These are phyloP conservation scores for Pleoardoris graminearum DNA, from an alignment of 2,329 filamentous ascomycete species.

Conservation along the genomic window DNA sequence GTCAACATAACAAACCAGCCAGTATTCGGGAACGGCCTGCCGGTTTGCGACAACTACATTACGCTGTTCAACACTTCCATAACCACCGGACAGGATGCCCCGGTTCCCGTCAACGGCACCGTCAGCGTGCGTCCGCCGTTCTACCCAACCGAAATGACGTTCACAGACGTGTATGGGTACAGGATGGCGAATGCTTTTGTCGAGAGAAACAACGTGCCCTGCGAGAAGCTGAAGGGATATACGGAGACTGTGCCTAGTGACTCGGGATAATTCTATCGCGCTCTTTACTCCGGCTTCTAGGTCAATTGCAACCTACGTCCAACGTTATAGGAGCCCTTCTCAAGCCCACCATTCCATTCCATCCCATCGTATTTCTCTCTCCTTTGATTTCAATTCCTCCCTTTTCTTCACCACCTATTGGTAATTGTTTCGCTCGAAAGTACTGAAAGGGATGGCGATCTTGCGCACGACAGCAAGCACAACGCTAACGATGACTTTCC, in stretches of 20 bases:
- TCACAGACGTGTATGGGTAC: slow-evolving; percentile 38
- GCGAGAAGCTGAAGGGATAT: slow-evolving; percentile 37
- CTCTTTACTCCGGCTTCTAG: too few relatives aligned
- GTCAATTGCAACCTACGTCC: too few relatives aligned
- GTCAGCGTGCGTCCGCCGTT: slow-evolving; percentile 34
- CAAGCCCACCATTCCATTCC: too few relatives aligned
- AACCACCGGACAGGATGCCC: slow-evolving; percentile 35
- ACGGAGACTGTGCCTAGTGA: slow-evolving; percentile 6
- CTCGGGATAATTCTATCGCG: neutral
- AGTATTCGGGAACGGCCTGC: slow-evolving; percentile 46
- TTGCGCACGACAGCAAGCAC: too few relatives aligned
- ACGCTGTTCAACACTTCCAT: slow-evolving; percentile 53
- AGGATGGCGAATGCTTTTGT: slow-evolving; percentile 46
- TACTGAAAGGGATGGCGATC: too few relatives aligned
- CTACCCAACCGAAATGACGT: slow-evolving; percentile 32
- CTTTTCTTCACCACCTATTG: too few relatives aligned
- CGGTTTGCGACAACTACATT: slow-evolving; percentile 50
- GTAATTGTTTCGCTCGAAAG: too few relatives aligned
- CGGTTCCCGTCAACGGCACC: slow-evolving; percentile 40
- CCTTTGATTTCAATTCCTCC: too few relatives aligned
- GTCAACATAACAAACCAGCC: slow-evolving; percentile 60
- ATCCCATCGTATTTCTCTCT: too few relatives aligned
- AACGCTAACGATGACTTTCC: too few relatives aligned
- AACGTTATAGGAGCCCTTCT: too few relatives aligned
- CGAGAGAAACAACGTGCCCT: slow-evolving; percentile 45